These are phyloP conservation scores for Picea glauca DNA, from an alignment of 75 land plant species.

Conservation along the genomic window DNA sequence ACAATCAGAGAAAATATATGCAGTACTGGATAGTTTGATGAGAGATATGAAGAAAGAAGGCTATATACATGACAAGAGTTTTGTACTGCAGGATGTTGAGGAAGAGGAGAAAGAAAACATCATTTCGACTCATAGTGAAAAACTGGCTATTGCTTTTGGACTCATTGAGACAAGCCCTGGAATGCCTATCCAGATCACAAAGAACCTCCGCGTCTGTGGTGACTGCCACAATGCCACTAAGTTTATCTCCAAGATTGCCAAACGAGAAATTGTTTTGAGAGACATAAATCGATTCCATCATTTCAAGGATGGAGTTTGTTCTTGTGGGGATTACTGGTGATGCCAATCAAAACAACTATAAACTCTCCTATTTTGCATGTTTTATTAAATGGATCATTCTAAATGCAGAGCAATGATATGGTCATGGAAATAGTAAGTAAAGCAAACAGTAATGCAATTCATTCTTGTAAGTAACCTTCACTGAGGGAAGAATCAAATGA, in stretches of 20 bases:
- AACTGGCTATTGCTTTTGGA: constrained; percentile 53
- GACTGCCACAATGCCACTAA: constrained; percentile 50
- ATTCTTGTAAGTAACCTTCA: no score
- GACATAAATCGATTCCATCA: constrained; percentile 60
- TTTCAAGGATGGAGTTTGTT: constrained; percentile 47
- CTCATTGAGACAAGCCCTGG: constrained; percentile 26
- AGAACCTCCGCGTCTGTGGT: constrained; percentile 49
- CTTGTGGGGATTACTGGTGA: constrained; percentile 61
- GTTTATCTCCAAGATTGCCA: constrained; percentile 25
- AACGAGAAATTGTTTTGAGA: constrained; percentile 41
- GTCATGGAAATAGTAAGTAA: no score
- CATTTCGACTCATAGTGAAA: constrained; percentile 37
- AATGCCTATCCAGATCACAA: constrained; percentile 27
- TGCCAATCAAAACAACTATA: no score
- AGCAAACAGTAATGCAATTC: no score
- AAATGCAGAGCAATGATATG: no score
- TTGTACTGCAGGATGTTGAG: constrained; percentile 14
- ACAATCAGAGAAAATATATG: constrained; percentile 45
- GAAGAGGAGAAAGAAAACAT: background rate
- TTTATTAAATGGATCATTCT: no score
- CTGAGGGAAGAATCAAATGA: no score
- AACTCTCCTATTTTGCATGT: no score
- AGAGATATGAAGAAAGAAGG: constrained; percentile 46
- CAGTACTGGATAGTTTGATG: constrained; percentile 29
- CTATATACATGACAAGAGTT: constrained; percentile 17